Percentiles rank a stretch among this genome's conserved stretches.
Conservation (phyloP, 805 yeast genomes). For the Wickerhamiella allomyrinae region DNA sequence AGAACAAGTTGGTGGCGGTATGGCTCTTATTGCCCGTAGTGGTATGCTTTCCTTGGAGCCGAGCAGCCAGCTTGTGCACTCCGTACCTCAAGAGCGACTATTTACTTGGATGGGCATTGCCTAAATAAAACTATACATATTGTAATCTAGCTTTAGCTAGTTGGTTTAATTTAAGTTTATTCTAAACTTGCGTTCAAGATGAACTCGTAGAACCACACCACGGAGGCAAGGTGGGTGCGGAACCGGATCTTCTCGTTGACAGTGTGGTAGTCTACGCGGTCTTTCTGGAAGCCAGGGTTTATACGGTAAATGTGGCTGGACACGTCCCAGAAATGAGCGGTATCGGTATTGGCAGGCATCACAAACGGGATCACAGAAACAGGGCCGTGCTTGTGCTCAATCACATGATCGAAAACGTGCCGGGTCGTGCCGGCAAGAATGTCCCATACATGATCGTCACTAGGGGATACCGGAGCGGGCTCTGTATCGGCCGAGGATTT, state of each 20-base stretch:
- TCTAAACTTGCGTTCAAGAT: constrained; percentile 5
- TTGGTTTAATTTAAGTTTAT: neutral
- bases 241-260: constrained; percentile 46
- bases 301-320: constrained; percentile 47
- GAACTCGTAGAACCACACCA: constrained; percentile 23
- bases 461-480: constrained; percentile 44
- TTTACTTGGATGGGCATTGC: neutral
- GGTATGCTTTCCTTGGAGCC: constrained; percentile 11
- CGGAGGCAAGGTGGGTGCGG: constrained; percentile 37
- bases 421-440: constrained; percentile 48
- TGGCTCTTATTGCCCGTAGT: constrained; percentile 7
- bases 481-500: constrained; percentile 23
- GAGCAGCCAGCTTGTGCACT: neutral
- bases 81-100: neutral
- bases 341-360: constrained; percentile 62
- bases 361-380: constrained; percentile 41
- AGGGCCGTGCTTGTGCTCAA: constrained; percentile 19
- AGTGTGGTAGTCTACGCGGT: constrained; percentile 32
- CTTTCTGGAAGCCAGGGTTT: constrained; percentile 29
- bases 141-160: neutral
- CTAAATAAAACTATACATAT: neutral
- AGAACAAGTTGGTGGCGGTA: constrained; percentile 11
- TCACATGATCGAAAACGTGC: constrained; percentile 43
- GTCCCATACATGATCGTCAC: constrained; percentile 34
- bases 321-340: constrained; percentile 49